Evolutionary conservation across 108 stramenopile genomes (phyloP).

Genomic region (Cyclostephanos invisitatus): DNA sequence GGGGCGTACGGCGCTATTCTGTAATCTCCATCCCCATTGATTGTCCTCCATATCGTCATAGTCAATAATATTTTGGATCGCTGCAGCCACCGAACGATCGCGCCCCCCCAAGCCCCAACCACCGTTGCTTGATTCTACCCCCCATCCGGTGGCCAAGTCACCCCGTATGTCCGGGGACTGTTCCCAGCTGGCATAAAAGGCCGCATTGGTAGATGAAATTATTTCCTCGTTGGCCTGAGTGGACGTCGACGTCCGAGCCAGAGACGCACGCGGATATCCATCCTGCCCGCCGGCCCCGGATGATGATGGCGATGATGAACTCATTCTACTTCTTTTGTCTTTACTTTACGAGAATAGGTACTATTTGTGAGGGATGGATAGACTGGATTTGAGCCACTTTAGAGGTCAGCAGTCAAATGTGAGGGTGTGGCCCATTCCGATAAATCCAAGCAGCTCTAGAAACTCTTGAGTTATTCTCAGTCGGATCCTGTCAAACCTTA

Average conservation of each 20-base stretch:
- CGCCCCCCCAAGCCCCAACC: neutral
- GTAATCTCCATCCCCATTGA: constrained; percentile 35
- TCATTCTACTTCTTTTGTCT: neutral
- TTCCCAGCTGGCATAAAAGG: constrained; percentile 8
- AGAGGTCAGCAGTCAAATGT: too few species aligned
- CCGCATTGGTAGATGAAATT: neutral
- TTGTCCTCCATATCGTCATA: constrained; percentile 7
- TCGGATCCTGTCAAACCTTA: neutral
- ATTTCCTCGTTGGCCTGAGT: neutral
- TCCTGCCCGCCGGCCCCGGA: neutral
- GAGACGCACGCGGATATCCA: neutral
- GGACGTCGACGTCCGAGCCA: neutral
- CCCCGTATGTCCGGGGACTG: constrained; percentile 2
- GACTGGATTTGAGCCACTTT: neutral
- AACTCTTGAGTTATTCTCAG: neutral
- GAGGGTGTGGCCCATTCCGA: neutral
- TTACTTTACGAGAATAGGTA: neutral
- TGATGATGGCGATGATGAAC: neutral
- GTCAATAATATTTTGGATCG: neutral
- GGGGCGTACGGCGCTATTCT: constrained; percentile 42
- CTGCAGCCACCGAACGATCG: neutral
- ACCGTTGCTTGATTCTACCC: neutral
- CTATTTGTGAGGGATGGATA: neutral
- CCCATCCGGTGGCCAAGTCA: constrained; percentile 9
- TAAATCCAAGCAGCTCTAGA: neutral